phyloP scores from a whole-genome alignment of 2,329 filamentous ascomycete genomes.

The Orbilia brochopaga region DNA sequence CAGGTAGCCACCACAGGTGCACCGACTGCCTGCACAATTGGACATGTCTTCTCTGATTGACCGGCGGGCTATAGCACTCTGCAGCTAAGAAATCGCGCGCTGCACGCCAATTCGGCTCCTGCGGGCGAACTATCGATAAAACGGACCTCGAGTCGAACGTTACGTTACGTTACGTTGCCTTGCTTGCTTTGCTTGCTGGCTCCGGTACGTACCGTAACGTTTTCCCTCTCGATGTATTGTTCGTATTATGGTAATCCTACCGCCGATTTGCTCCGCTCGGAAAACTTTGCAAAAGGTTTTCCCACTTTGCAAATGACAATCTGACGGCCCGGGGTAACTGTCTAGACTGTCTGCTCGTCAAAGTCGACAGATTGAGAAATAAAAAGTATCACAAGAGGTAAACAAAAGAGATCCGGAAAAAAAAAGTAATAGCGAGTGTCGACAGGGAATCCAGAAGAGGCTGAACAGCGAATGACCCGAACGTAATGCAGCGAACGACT shows the following conservation, averaged over 20 bases:
- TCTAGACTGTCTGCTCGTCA: too few species aligned
- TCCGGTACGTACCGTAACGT: too few species aligned
- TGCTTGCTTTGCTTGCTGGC: too few species aligned
- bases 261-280: too few species aligned
- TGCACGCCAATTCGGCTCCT: background rate
- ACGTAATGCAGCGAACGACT: background rate
- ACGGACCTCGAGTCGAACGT: background rate
- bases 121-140: background rate
- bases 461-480: background rate
- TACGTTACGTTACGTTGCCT: too few species aligned
- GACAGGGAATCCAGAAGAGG: background rate
- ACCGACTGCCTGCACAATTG: background rate
- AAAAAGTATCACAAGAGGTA: background rate
- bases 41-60: background rate
- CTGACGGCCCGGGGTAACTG: background rate
- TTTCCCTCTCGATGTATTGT: too few species aligned
- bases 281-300: background rate
- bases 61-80: background rate
- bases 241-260: too few species aligned
- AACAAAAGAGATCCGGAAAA: slow-evolving; percentile 3
- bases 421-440: slow-evolving; percentile 1
- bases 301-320: background rate
- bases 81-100: background rate
- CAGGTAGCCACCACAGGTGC: too few species aligned
- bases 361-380: background rate